Evolutionary conservation across 768 basidiomycete genomes (phyloP).

Genomic region (Psilocybe sp.): DNA sequence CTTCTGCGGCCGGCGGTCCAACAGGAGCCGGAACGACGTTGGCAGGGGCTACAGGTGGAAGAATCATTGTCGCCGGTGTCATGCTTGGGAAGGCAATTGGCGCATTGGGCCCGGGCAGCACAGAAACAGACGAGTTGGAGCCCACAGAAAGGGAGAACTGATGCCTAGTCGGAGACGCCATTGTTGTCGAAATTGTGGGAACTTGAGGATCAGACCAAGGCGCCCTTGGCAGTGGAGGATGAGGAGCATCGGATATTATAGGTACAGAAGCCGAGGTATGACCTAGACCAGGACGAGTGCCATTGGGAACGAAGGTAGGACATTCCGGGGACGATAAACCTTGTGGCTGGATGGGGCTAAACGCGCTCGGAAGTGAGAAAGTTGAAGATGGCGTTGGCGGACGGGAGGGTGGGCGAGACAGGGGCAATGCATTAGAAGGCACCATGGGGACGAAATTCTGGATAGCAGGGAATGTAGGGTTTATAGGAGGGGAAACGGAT

Average conservation of each 20-base stretch:
- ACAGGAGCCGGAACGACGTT: too few species aligned
- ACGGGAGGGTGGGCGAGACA: constrained; percentile 36
- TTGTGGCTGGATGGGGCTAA: constrained; percentile 25
- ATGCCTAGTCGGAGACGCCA: constrained; percentile 29
- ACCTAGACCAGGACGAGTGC: constrained; percentile 1
- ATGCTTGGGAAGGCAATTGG: background rate
- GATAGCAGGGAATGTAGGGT: constrained; percentile 7
- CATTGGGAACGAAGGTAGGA: constrained; percentile 18
- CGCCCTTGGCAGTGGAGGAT: constrained; percentile 25
- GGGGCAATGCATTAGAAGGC: constrained; percentile 12
- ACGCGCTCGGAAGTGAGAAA: constrained; percentile 26
- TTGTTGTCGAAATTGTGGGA: background rate
- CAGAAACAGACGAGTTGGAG: constrained; percentile 19
- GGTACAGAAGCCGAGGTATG: constrained; percentile 18
- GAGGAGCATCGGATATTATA: constrained; percentile 5
- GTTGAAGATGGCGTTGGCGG: constrained; percentile 33
- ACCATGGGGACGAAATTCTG: background rate
- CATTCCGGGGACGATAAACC: constrained; percentile 22
- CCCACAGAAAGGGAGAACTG: constrained; percentile 42
- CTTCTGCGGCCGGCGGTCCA: too few species aligned
- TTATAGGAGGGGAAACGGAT: constrained; percentile 10
- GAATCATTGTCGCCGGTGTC: background rate
- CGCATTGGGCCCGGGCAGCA: too few species aligned
- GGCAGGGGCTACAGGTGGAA: too few species aligned
- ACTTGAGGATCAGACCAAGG: constrained; percentile 37